Conservation (phyloP, 1,284 basidiomycete species). For the Ceratobasidium sp. region DNA sequence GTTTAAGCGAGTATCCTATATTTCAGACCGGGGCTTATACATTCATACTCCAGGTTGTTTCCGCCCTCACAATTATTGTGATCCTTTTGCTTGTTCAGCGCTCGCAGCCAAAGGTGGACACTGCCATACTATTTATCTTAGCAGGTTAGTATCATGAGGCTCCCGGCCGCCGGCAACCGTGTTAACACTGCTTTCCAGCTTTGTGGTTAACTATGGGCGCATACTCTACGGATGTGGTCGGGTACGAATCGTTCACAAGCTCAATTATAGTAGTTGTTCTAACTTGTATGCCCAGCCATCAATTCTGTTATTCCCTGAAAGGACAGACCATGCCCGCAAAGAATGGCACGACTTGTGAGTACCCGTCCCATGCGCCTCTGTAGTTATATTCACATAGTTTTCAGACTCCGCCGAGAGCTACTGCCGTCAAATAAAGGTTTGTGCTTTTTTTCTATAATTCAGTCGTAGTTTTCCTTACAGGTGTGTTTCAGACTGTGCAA, state of each 20-base stretch:
- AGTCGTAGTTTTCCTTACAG: background rate
- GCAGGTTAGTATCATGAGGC: background rate
- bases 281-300: background rate
- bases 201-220: constrained; percentile 25
- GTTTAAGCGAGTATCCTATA: background rate
- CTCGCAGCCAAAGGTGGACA: constrained; percentile 18
- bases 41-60: constrained; percentile 19
- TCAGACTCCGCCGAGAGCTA: constrained; percentile 63
- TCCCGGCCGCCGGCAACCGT: background rate
- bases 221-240: constrained; percentile 64
- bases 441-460: constrained; percentile 44
- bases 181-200: background rate
- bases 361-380: constrained; percentile 24
- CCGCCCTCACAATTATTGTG: constrained; percentile 16
- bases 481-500: constrained; percentile 1
- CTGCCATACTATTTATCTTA: background rate
- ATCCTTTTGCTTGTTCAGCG: constrained; percentile 10
- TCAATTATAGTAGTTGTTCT: constrained; percentile 52
- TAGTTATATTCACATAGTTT: constrained; percentile 25
- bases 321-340: constrained; percentile 57
- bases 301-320: constrained; percentile 19
- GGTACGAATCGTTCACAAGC: constrained; percentile 48
- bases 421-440: constrained; percentile 75
- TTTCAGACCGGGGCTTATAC: background rate
- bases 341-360: constrained; percentile 60